Percentiles rank a stretch among this genome's conserved stretches.
Evolutionary conservation across 2,329 filamentous ascomycete species (phyloP).

Genomic region (Diaporthe eres): DNA sequence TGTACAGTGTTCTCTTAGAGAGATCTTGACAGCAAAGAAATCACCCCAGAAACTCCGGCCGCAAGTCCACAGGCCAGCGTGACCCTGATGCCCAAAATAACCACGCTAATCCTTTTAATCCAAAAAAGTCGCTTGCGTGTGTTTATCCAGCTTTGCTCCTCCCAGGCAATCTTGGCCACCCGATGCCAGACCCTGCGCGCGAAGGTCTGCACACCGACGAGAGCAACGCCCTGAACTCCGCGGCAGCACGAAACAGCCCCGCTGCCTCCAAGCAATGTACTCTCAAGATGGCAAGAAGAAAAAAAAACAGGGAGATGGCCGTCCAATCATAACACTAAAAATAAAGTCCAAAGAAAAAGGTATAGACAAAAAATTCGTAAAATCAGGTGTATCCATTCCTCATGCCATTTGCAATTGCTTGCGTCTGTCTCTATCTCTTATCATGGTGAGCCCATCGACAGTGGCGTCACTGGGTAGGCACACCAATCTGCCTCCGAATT

Average conservation of each 20-base stretch:
- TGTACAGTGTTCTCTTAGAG: conserved; percentile 1
- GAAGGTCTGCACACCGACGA: background rate
- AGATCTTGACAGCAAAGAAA: conserved; percentile 4
- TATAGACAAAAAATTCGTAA: conserved; percentile 28
- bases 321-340: conserved; percentile 26
- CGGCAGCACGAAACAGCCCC: background rate
- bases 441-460: conserved; percentile 68
- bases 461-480: conserved; percentile 78
- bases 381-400: conserved; percentile 4
- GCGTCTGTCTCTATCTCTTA: conserved; percentile 30
- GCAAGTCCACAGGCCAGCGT: conserved; percentile 25
- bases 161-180: conserved; percentile 5
- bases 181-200: background rate
- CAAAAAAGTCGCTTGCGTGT: conserved; percentile 18
- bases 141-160: conserved; percentile 10
- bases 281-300: background rate
- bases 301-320: conserved; percentile 13
- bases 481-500: conserved; percentile 72
- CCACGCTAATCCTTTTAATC: conserved; percentile 31
- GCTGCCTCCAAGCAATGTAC: background rate
- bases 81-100: conserved; percentile 33
- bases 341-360: conserved; percentile 1
- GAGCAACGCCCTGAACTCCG: conserved; percentile 15
- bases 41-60: conserved; percentile 27
- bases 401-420: conserved; percentile 18